Evolutionary conservation across 1,284 basidiomycete genomes (phyloP).

Genomic region (Moesziomyces globuligerus): DNA sequence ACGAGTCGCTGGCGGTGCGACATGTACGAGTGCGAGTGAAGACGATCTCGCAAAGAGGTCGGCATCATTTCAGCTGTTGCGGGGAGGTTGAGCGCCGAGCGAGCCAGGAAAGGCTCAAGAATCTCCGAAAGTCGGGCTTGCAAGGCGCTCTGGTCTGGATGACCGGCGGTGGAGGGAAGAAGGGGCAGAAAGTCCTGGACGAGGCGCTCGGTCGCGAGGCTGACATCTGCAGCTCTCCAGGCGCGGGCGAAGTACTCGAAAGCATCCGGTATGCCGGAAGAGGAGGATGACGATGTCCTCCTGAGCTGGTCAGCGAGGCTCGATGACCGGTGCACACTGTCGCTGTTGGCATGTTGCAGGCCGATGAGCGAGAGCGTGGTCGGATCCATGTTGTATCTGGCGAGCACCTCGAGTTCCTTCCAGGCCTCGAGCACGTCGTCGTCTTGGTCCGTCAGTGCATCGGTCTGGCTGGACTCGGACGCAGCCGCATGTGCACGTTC

Average conservation of each 20-base stretch:
- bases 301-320: constrained; percentile 6
- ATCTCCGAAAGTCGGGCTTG: constrained; percentile 8
- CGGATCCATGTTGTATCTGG: constrained; percentile 56
- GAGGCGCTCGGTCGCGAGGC: constrained; percentile 48
- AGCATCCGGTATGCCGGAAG: constrained; percentile 32
- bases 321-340: constrained; percentile 6
- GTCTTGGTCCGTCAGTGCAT: constrained; percentile 25
- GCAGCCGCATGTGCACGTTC: constrained; percentile 10
- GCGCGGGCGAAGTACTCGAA: constrained; percentile 56
- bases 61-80: constrained; percentile 14
- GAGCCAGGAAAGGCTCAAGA: constrained; percentile 2
- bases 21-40: constrained; percentile 34
- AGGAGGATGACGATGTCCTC: background rate
- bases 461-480: background rate
- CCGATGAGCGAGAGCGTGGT: constrained; percentile 54
- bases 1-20: constrained; percentile 44
- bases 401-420: constrained; percentile 38
- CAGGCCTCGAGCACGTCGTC: constrained; percentile 32
- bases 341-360: constrained; percentile 33
- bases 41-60: constrained; percentile 8
- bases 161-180: constrained; percentile 10
- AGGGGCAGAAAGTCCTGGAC: constrained; percentile 53
- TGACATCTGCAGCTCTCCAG: constrained; percentile 52
- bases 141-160: constrained; percentile 8
- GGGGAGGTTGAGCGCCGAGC: constrained; percentile 10